Evolutionary conservation across 805 yeast species (phyloP), one percentile per base, ranked within the genome.

Genomic region (Priceomyces melissophilus): DNA sequence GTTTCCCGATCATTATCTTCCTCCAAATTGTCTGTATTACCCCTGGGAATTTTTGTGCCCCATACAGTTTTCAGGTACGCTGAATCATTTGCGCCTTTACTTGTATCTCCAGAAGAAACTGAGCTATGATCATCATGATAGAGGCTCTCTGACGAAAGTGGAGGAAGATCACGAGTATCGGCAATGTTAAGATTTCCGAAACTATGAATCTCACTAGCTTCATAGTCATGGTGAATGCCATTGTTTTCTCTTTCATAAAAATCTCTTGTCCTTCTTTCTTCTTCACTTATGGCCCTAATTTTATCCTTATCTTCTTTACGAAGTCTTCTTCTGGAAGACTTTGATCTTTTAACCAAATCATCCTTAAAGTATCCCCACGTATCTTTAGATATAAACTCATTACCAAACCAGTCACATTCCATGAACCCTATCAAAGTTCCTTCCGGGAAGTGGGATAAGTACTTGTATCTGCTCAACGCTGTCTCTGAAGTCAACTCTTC

Each of bases 381-480:
- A 39, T 61, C 71, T n/a, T 45, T 44, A 15, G 48, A 41, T 9
- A 69, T 50, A 38, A 41, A 58, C 42, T 60, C 67, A 49, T 60
- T 67, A 11, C 60, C 45, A 26, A 41, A 46, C 98, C 98, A 91
- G 56, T 87, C 83, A 38, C 96, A 76, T 52, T 93, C 98, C 40
- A 93, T 57, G 47, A 87, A 81, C 9, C 89, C 95, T 32, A 91
- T 60, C 39, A 84, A 85, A 0, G 96, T 84, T 1, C 97, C 97
- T 23, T 78, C 58, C 0, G 99, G 97, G 15, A 89, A 62, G 60
- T 91, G 91, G 1, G 85, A 74, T 42, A 93, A 63, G 58, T 85
- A 88, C 59, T 88, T 90, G 57, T 74, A 74, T 48, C 81, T 78
- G 38, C 76, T 75, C 2, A 77, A 32, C 52, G 53, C 84, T 48